These are phyloP conservation scores for Tremella mesenterica DNA, from an alignment of 768 basidiomycete species.

Conservation along the genomic window DNA sequence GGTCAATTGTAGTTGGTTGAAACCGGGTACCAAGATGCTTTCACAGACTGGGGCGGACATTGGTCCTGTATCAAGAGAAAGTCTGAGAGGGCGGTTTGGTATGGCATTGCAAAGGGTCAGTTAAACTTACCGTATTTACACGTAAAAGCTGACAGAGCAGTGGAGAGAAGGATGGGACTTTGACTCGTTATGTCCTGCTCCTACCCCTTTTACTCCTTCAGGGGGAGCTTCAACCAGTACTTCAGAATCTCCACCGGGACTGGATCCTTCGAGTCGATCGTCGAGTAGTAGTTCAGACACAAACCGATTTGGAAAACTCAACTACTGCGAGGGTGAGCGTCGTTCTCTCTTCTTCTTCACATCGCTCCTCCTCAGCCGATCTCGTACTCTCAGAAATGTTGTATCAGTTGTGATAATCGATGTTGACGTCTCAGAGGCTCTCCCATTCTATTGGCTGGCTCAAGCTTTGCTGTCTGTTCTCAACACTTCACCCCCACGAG, in stretches of 20 bases:
- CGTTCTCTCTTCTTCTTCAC: neutral
- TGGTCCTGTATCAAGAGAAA: constrained; percentile 33
- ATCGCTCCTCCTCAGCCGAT: neutral
- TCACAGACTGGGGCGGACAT: constrained; percentile 33
- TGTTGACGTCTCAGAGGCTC: constrained; percentile 32
- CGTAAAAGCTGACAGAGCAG: constrained; percentile 18
- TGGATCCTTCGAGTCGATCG: neutral
- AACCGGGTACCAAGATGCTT: constrained; percentile 25
- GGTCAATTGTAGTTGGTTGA: constrained; percentile 29
- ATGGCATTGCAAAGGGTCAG: constrained; percentile 25
- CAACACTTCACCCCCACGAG: constrained; percentile 19
- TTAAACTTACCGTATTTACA: neutral
- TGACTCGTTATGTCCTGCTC: constrained; percentile 37
- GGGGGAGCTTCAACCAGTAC: neutral
- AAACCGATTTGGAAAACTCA: constrained; percentile 12
- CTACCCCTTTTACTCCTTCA: constrained; percentile 2
- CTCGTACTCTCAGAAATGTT: neutral
- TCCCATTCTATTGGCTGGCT: constrained; percentile 47
- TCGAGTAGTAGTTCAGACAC: neutral
- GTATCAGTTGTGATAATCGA: neutral
- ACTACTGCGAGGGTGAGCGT: constrained; percentile 41
- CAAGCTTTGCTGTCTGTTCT: constrained; percentile 43
- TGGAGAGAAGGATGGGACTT: constrained; percentile 48
- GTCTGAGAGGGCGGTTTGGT: constrained; percentile 25
- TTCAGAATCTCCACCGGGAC: neutral